Evolutionary conservation across 345 rosid genomes (phyloP).

Genomic region (Mangifera indica): DNA sequence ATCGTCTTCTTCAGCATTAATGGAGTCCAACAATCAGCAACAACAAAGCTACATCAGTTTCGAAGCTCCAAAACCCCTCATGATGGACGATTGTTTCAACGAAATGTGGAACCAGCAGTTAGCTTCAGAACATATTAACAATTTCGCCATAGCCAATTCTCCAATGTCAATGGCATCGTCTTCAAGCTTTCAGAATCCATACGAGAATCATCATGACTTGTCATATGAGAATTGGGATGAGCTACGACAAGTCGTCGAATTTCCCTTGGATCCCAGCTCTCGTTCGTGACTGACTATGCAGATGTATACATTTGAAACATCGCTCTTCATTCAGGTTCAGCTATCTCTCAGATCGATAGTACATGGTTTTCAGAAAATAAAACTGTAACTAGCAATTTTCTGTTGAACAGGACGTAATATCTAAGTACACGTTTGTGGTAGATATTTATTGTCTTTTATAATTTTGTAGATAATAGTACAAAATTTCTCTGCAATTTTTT

Average conservation of each 20-base stretch:
- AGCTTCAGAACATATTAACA: neutral
- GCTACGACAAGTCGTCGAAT: slow-evolving; percentile 65
- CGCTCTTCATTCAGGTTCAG: neutral
- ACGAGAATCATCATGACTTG: slow-evolving; percentile 24
- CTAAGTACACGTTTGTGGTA: neutral
- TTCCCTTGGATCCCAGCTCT: slow-evolving; percentile 45
- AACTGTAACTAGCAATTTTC: neutral
- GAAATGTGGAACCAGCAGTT: slow-evolving; percentile 7
- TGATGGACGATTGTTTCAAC: slow-evolving; percentile 9
- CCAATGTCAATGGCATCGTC: slow-evolving; percentile 36
- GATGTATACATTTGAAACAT: no score
- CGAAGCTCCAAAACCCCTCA: slow-evolving; percentile 30
- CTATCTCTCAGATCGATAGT: no score
- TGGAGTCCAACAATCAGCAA: slow-evolving; percentile 19
- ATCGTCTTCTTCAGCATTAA: slow-evolving; percentile 22
- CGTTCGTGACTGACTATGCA: slow-evolving; percentile 19
- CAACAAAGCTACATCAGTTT: slow-evolving; percentile 52
- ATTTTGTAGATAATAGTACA: neutral
- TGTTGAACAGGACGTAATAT: neutral
- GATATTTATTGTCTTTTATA: no score
- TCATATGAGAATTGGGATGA: slow-evolving; percentile 66
- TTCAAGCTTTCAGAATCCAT: slow-evolving; percentile 32
- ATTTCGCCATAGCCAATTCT: slow-evolving; percentile 1
- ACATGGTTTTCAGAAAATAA: neutral
- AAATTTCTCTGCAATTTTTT: neutral